A percentile compares a stretch with the other conserved stretches of the same genome.
phyloP scores from a whole-genome alignment of 2,329 filamentous ascomycete species.

The Cladobotryum mycophilum region DNA sequence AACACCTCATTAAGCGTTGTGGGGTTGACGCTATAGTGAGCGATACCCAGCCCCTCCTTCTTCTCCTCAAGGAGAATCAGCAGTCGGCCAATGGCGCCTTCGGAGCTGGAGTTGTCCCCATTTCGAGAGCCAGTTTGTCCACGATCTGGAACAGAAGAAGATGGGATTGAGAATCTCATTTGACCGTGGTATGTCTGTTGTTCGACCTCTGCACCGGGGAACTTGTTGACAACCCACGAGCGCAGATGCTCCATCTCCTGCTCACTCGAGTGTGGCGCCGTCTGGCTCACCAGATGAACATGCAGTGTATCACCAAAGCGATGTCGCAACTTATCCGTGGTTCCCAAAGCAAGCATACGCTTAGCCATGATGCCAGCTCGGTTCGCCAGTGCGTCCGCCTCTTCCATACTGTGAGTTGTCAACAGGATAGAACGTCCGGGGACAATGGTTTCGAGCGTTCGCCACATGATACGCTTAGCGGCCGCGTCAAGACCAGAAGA shows the following conservation, averaged over 20 bases:
- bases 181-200: constrained; percentile 75
- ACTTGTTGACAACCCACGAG: constrained; percentile 55
- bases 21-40: constrained; percentile 75
- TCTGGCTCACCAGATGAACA: constrained; percentile 66
- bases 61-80: constrained; percentile 65
- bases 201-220: constrained; percentile 64
- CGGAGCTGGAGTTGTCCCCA: not conserved
- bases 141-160: constrained; percentile 2
- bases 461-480: constrained; percentile 71
- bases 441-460: constrained; percentile 58
- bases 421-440: constrained; percentile 62
- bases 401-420: constrained; percentile 77
- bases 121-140: not conserved
- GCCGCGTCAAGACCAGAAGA: constrained; percentile 68
- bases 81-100: constrained; percentile 55
- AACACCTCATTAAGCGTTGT: constrained; percentile 88
- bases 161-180: constrained; percentile 67
- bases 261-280: constrained; percentile 62
- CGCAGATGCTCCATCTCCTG: constrained; percentile 62
- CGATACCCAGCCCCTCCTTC: constrained; percentile 60
- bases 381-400: constrained; percentile 66
- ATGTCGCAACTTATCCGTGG: constrained; percentile 58
- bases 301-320: constrained; percentile 69
- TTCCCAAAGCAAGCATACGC: constrained; percentile 73
- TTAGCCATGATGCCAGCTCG: constrained; percentile 66